Evolutionary conservation across 2,329 filamentous ascomycete genomes (phyloP).

Genomic region (Venturia oleaginea): DNA sequence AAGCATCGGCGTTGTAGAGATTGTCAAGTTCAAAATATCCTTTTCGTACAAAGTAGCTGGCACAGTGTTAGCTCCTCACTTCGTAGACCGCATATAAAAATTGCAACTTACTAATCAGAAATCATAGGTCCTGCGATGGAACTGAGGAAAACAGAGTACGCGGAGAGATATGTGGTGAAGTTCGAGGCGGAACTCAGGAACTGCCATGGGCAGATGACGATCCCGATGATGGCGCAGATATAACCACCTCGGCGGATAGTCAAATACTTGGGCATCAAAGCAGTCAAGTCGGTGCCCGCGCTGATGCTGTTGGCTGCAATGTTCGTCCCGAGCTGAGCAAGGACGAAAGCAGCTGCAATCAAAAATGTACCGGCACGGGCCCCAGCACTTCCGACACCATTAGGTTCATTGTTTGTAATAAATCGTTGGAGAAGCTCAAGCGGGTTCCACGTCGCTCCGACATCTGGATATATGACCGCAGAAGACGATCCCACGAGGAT

Average conservation of each 20-base stretch:
- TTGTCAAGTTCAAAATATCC: constrained; percentile 73
- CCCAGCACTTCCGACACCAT: constrained; percentile 14
- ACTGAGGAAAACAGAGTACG: constrained; percentile 86
- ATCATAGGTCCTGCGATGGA: constrained; percentile 86
- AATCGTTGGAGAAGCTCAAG: constrained; percentile 20
- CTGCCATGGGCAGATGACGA: constrained; percentile 82
- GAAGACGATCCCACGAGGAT: constrained; percentile 13
- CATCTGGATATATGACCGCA: constrained; percentile 14
- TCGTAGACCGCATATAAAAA: background rate
- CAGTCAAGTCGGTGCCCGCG: constrained; percentile 33
- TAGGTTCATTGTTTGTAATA: constrained; percentile 17
- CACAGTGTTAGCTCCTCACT: background rate
- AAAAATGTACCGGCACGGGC: constrained; percentile 22
- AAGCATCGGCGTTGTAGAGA: constrained; percentile 63
- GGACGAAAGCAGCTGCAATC: constrained; percentile 20
- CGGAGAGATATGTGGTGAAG: constrained; percentile 85
- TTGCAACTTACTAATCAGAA: constrained; percentile 58
- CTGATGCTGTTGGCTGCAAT: constrained; percentile 22
- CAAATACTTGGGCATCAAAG: constrained; percentile 27
- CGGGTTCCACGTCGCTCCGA: constrained; percentile 15
- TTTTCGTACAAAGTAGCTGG: constrained; percentile 56
- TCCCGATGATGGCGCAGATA: background rate
- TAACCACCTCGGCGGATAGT: constrained; percentile 20
- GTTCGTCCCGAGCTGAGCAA: constrained; percentile 22
- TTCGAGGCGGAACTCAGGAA: constrained; percentile 66